A percentile compares a stretch with the other conserved stretches of the same genome.
Conservation (phyloP, 2,329 filamentous ascomycete genomes). For the Fusarium piperis region DNA sequence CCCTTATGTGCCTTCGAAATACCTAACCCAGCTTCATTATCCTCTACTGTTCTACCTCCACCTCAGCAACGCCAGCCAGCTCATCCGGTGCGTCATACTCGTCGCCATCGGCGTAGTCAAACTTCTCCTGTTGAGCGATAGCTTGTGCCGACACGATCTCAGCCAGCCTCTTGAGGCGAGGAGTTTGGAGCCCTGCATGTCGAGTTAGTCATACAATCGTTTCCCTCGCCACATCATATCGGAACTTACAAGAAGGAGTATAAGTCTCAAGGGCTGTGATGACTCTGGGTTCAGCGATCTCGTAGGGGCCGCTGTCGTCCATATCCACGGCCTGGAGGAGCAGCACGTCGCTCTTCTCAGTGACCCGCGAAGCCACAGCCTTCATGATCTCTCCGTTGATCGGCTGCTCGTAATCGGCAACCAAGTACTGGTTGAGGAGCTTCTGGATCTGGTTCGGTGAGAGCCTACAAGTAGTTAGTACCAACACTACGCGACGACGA, state of each 20-base stretch:
- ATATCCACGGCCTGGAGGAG: conserved; percentile 95
- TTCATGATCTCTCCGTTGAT: conserved; percentile 99
- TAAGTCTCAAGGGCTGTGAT: conserved; percentile 98
- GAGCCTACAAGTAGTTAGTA: conserved; percentile 66
- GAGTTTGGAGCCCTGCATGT: conserved; percentile 88
- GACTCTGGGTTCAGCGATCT: conserved; percentile 94
- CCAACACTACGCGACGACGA: background rate
- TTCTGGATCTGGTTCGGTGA: conserved; percentile 99
- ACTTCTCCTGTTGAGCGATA: conserved; percentile 92
- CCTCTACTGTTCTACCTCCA: conserved; percentile 44
- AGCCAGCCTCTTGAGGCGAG: conserved; percentile 92
- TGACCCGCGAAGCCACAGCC: conserved; percentile 94
- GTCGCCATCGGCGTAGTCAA: conserved; percentile 64
- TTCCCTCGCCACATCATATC: background rate
- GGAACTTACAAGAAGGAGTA: conserved; percentile 87
- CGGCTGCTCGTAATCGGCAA: conserved; percentile 98
- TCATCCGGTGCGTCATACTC: conserved; percentile 61
- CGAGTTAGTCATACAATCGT: conserved; percentile 44
- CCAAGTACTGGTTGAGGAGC: conserved; percentile 96
- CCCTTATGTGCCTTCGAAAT: conserved; percentile 42
- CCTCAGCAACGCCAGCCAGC: conserved; percentile 62
- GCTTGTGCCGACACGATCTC: conserved; percentile 98
- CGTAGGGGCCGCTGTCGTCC: conserved; percentile 98
- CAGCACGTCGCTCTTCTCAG: conserved; percentile 97
- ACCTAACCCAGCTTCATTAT: conserved; percentile 37